Conservation (phyloP, 306 rosid species). For the Quercus agrifolia region DNA sequence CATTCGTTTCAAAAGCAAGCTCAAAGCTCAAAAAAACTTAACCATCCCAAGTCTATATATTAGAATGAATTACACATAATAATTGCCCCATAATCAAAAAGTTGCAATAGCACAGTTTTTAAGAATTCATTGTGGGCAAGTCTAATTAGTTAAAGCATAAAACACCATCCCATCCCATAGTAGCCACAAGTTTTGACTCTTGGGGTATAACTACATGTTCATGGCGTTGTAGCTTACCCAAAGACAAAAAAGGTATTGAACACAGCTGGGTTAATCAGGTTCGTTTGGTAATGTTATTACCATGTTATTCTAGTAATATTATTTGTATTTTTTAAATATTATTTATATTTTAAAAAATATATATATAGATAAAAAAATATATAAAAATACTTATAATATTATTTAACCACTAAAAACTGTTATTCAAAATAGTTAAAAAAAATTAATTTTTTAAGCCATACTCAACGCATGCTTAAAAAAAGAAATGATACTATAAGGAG, state of each 20-base stretch:
- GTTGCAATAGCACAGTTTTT: background rate
- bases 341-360: too few species aligned
- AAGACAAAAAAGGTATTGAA: background rate
- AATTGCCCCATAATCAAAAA: conserved; percentile 10
- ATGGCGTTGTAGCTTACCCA: background rate
- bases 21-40: conserved; percentile 41
- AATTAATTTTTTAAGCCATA: too few species aligned
- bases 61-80: conserved; percentile 11
- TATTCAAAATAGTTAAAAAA: too few species aligned
- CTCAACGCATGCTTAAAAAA: too few species aligned
- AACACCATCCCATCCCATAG: background rate
- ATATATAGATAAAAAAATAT: too few species aligned
- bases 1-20: conserved; percentile 9
- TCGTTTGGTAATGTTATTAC: too few species aligned
- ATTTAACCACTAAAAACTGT: too few species aligned
- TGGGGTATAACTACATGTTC: background rate
- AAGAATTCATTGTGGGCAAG: background rate
- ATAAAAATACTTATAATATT: too few species aligned
- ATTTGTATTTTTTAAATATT: too few species aligned
- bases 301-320: too few species aligned
- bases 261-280: background rate
- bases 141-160: background rate
- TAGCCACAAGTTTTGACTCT: conserved; percentile 27
- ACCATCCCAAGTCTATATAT: conserved; percentile 24
- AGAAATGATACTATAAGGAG: too few species aligned